A percentile compares a stretch with the other conserved stretches of the same genome.
phyloP scores from a whole-genome alignment of 1,139 yeast species.

The Zygosaccharomyces pseudobailii region DNA sequence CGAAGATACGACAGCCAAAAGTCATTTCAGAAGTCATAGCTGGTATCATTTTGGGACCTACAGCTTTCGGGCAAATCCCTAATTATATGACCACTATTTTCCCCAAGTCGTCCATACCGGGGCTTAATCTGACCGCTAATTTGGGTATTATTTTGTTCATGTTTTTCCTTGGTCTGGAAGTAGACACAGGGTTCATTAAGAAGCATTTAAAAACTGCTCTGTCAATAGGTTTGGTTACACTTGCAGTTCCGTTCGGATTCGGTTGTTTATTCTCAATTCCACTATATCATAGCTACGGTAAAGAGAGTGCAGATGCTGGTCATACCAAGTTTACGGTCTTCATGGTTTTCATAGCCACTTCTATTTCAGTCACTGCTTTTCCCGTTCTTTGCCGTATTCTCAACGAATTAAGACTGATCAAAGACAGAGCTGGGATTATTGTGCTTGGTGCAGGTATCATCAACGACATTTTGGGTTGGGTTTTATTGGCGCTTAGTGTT shows the following conservation, averaged over 20 bases:
- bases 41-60: conserved; percentile 68
- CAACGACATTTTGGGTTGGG: conserved; percentile 81
- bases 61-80: conserved; percentile 65
- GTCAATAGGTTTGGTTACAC: conserved; percentile 61
- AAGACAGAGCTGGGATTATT: conserved; percentile 72
- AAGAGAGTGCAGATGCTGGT: conserved; percentile 32
- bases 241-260: conserved; percentile 72
- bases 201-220: conserved; percentile 57
- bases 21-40: conserved; percentile 76
- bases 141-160: conserved; percentile 67
- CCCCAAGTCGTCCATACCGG: conserved; percentile 57
- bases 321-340: conserved; percentile 60
- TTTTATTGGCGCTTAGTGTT: conserved; percentile 66
- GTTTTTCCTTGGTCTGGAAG: conserved; percentile 74
- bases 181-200: conserved; percentile 58
- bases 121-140: conserved; percentile 62
- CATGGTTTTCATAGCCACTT: conserved; percentile 74
- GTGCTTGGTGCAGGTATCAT: conserved; percentile 78
- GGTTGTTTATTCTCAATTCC: conserved; percentile 72
- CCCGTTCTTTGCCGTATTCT: conserved; percentile 78
- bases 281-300: conserved; percentile 50
- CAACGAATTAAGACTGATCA: conserved; percentile 63
- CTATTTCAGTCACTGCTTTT: conserved; percentile 77
- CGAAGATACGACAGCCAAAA: conserved; percentile 61
- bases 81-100: conserved; percentile 59